A percentile compares a stretch with the other conserved stretches of the same genome.
phyloP scores from a whole-genome alignment of 148 eudicot genomes.

The Diospyros kaki region DNA sequence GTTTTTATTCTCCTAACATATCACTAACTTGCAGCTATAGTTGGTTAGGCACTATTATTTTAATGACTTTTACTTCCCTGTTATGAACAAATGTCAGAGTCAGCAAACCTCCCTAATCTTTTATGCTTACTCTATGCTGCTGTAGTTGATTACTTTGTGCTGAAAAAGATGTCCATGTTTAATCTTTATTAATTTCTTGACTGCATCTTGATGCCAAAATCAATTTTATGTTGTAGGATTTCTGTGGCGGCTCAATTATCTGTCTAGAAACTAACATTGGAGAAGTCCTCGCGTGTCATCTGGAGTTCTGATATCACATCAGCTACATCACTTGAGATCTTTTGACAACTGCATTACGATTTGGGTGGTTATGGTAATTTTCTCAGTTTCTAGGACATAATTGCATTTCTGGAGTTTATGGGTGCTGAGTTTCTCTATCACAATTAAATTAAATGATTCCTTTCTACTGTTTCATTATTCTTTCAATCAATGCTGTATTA shows the following conservation, averaged over 20 bases:
- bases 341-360: not conserved
- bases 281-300: not conserved
- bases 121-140: too few species aligned
- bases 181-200: not conserved
- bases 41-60: too few species aligned
- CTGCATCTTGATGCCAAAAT: not conserved
- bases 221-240: constrained; percentile 11
- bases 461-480: not conserved
- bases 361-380: constrained; percentile 22
- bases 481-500: too few species aligned
- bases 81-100: too few species aligned
- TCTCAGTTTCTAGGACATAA: not conserved
- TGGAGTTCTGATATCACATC: not conserved
- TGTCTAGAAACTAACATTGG: not conserved
- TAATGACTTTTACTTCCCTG: too few species aligned
- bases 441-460: not conserved
- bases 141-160: too few species aligned
- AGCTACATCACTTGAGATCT: not conserved
- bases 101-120: too few species aligned
- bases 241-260: constrained; percentile 8
- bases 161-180: too few species aligned
- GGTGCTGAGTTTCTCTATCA: not conserved
- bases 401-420: not conserved
- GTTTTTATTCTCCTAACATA: too few species aligned
- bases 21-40: too few species aligned